These are phyloP conservation scores for Trapa incisa DNA, from an alignment of 345 rosid genomes.

Conservation along the genomic window DNA sequence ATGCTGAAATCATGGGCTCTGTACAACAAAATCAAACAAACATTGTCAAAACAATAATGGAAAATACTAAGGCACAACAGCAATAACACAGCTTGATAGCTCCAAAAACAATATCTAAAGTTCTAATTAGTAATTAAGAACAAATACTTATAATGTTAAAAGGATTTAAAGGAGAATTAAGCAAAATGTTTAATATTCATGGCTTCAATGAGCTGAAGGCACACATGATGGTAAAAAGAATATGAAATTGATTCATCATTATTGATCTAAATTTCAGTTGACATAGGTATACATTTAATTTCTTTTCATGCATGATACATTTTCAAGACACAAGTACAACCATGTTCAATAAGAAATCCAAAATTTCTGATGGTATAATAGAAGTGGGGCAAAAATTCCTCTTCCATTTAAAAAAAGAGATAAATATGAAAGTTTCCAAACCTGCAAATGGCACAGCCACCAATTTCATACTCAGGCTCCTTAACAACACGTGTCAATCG, in stretches of 20 bases:
- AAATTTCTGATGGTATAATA: conserved; percentile 3
- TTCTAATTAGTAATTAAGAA: not conserved
- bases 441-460: conserved; percentile 97
- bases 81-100: not conserved
- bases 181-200: not conserved
- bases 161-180: not conserved
- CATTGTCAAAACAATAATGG: not conserved
- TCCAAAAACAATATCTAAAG: not conserved
- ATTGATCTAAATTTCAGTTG: not conserved
- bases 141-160: not conserved
- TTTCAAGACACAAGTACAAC: not conserved
- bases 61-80: not conserved
- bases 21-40: conserved; percentile 4
- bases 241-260: not conserved
- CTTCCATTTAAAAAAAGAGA: not conserved
- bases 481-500: conserved; percentile 57
- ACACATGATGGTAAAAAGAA: not conserved
- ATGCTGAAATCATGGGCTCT: conserved; percentile 76
- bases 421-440: conserved; percentile 8
- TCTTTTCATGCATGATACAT: not conserved
- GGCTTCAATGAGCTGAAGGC: not conserved
- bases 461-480: conserved; percentile 66
- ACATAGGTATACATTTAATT: not conserved
- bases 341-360: not conserved
- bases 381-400: not conserved